A percentile compares a stretch with the other conserved stretches of the same genome.
Evolutionary conservation across 495 filamentous ascomycete genomes (phyloP).

Genomic region (Lindgomyces ingoldianus): DNA sequence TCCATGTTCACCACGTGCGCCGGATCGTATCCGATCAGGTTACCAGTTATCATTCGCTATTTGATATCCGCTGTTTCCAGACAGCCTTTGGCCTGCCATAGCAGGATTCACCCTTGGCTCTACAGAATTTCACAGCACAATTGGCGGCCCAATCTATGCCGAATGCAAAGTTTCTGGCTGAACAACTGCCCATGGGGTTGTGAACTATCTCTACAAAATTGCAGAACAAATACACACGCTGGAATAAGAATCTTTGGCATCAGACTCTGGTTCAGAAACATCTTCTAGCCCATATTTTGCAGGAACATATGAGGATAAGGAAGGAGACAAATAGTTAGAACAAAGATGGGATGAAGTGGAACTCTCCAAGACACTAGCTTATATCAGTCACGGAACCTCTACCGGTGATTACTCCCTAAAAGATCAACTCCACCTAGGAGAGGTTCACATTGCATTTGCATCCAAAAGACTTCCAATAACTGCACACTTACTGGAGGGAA

Average conservation of each 20-base stretch:
- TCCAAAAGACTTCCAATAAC: not conserved
- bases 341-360: not conserved
- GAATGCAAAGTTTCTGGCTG: not conserved
- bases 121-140: not conserved
- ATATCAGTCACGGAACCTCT: not conserved
- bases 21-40: not conserved
- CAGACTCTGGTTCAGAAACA: not conserved
- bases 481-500: not conserved
- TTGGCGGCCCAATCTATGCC: not conserved
- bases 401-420: not conserved
- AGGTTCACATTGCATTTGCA: not conserved
- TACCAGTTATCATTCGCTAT: not conserved
- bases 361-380: not conserved
- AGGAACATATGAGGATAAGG: not conserved
- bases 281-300: not conserved
- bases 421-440: not conserved
- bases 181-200: slow-evolving; percentile 1
- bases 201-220: not conserved
- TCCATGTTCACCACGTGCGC: not conserved
- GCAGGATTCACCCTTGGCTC: not conserved
- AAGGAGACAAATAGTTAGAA: not conserved
- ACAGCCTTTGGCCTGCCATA: not conserved
- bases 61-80: not conserved
- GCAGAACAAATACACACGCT: not conserved
- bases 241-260: not conserved